Base-by-base conservation (phyloP, 2,329 filamentous ascomycete genomes). In the Raffaelea deltoideospora region DNA sequence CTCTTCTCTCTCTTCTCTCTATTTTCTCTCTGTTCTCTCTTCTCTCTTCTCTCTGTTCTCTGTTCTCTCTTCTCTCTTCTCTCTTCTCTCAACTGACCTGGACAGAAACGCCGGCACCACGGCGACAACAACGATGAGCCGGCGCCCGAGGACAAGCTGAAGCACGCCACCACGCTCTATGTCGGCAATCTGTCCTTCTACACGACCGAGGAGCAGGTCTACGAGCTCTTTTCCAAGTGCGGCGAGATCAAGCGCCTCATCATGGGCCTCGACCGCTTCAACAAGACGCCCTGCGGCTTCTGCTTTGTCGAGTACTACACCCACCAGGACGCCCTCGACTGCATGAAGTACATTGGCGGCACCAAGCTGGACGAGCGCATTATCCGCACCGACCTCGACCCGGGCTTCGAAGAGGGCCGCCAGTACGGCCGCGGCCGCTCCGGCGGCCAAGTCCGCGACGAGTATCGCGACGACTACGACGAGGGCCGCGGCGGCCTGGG, bases 251-350 rank as follows among this genome's bases (percentile, higher is more conserved):
- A 98, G 63, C 83, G 90, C 21, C 74, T 98, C 33, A 76, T 98
- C 46, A 98, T 98, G 90, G 90, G 90, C 34, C 75, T 98, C 36
- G 90, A 98, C 56, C 80, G 90, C 40, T 94, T 90, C 66, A 82
- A 81, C 59, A 98, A 98, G 65, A 98, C 90, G 1, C 90, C 90
- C 2, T 98, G 90, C 59, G 90, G 90, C 29, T 98, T 98, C 68
- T 98, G 90, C 67, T 98, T 98, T 54, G 90, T 98, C 52, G 90
- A 98, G 61, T 98, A 98, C 64, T 96, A 95, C 65, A 95, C 79
- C 22, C 90, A 96, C 57, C 80, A 94, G 54, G 90, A 98, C 57
- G 90, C 90, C 9, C 70, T 98, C 34, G 90, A 98, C 57, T 96
- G 88, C 60, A 79, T 98, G 77, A 98, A 96, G 62, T 98, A 96